Evolutionary conservation across 2,329 filamentous ascomycete species (phyloP).

Genomic region (Aspergillus sp.): DNA sequence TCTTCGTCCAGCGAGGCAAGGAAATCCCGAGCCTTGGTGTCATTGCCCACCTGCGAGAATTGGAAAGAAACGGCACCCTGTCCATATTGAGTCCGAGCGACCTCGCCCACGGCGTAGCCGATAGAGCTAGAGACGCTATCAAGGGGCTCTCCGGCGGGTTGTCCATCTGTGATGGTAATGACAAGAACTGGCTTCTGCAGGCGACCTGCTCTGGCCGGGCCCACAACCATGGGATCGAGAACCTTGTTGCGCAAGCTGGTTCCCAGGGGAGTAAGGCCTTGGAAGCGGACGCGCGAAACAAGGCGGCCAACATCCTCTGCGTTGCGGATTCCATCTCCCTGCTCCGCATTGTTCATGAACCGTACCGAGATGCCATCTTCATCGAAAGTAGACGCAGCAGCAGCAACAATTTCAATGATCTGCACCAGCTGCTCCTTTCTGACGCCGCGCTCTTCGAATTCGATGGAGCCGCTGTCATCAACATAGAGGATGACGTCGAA

Average conservation of each 20-base stretch:
- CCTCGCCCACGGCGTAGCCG: constrained; percentile 54
- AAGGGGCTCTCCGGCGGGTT: constrained; percentile 64
- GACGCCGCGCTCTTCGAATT: constrained; percentile 67
- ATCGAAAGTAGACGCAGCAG: constrained; percentile 68
- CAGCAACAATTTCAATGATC: constrained; percentile 64
- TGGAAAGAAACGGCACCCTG: constrained; percentile 65
- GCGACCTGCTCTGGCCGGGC: constrained; percentile 53
- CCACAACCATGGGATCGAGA: constrained; percentile 61
- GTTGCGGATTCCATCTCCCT: constrained; percentile 57
- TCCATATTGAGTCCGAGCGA: constrained; percentile 55
- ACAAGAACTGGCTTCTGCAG: constrained; percentile 66
- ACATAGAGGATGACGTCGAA: constrained; percentile 67
- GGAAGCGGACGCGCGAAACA: constrained; percentile 62
- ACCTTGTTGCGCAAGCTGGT: constrained; percentile 65
- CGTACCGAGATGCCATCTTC: constrained; percentile 67
- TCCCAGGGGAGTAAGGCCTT: constrained; percentile 68
- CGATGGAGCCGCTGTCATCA: constrained; percentile 70
- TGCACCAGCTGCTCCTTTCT: constrained; percentile 68
- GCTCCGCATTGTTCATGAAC: constrained; percentile 66
- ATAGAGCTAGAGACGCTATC: constrained; percentile 61
- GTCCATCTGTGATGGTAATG: constrained; percentile 67
- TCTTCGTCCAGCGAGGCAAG: constrained; percentile 65
- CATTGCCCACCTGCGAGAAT: constrained; percentile 70
- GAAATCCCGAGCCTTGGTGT: constrained; percentile 65
- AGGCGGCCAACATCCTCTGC: constrained; percentile 62